phyloP scores from a whole-genome alignment of 768 basidiomycete genomes.

The Suillus clintonianus region DNA sequence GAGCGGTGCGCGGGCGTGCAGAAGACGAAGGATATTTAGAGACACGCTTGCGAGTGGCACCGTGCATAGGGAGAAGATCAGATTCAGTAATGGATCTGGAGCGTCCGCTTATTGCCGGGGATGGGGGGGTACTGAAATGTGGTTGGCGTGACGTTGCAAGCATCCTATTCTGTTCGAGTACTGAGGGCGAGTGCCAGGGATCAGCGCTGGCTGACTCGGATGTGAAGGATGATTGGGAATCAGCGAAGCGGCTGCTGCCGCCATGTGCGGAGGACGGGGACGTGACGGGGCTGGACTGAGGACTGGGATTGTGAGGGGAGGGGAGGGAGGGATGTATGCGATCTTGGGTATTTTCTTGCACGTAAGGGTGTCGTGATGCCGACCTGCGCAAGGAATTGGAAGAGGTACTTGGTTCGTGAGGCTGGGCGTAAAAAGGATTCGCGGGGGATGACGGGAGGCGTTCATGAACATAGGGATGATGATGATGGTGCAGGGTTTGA shows the following conservation, averaged over 20 bases:
- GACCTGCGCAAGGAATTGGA: constrained; percentile 19
- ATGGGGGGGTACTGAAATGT: constrained; percentile 8
- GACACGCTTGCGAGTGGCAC: neutral
- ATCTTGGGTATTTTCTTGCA: constrained; percentile 6
- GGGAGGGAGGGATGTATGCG: neutral
- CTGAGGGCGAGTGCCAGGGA: constrained; percentile 2
- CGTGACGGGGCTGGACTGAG: constrained; percentile 27
- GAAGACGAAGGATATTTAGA: neutral
- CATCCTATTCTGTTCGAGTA: constrained; percentile 16
- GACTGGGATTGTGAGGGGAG: constrained; percentile 10
- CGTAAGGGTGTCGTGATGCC: constrained; percentile 12
- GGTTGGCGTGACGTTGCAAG: constrained; percentile 11
- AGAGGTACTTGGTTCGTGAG: constrained; percentile 14
- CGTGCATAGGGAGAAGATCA: constrained; percentile 11
- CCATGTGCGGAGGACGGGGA: constrained; percentile 24
- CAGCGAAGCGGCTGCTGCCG: constrained; percentile 13
- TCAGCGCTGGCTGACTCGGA: constrained; percentile 23
- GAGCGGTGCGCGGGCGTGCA: constrained; percentile 19
- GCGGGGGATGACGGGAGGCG: constrained; percentile 1
- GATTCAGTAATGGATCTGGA: constrained; percentile 21
- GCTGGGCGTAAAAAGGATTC: constrained; percentile 7
- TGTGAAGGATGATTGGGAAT: constrained; percentile 23
- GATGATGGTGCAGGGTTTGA: constrained; percentile 12
- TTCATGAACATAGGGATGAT: constrained; percentile 3
- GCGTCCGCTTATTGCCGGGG: constrained; percentile 10